Percentiles rank a stretch among this genome's conserved stretches.
Evolutionary conservation across 129 eudicot species (phyloP).

Genomic region (Flaveria ramosissima): DNA sequence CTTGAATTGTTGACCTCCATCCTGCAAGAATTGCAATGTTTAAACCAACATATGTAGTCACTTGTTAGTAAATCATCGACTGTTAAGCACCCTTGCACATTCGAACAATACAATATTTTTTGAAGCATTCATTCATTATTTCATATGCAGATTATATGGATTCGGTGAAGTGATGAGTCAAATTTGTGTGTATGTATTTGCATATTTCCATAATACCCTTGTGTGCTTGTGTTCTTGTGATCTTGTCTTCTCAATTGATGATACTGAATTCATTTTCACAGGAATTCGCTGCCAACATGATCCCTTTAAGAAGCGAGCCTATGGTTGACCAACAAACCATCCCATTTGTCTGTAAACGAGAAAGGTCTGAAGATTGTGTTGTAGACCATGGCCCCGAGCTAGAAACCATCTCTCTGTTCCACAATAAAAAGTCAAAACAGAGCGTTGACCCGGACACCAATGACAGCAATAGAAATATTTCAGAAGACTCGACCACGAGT

Average conservation of each 20-base stretch:
- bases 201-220: neutral
- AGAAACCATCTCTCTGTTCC: constrained; percentile 54
- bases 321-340: constrained; percentile 32
- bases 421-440: constrained; percentile 52
- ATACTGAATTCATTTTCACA: constrained; percentile 29
- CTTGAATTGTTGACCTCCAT: constrained; percentile 8
- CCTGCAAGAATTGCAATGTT: constrained; percentile 11
- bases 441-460: constrained; percentile 49
- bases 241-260: constrained; percentile 16
- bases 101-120: too few species aligned
- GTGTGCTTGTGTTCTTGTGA: neutral
- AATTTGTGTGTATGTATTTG: neutral
- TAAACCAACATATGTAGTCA: neutral
- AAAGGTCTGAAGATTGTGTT: constrained; percentile 55
- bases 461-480: constrained; percentile 48
- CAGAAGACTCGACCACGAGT: constrained; percentile 72
- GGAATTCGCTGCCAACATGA: constrained; percentile 38
- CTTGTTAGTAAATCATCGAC: neutral
- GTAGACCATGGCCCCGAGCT: constrained; percentile 38
- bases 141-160: neutral
- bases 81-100: neutral
- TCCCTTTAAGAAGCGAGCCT: constrained; percentile 38
- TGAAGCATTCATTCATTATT: neutral
- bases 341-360: constrained; percentile 68
- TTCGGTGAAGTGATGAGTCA: neutral